A percentile compares a stretch with the other conserved stretches of the same genome.
These are phyloP conservation scores for Candida ulmi DNA, from an alignment of 805 yeast species.

Conservation along the genomic window DNA sequence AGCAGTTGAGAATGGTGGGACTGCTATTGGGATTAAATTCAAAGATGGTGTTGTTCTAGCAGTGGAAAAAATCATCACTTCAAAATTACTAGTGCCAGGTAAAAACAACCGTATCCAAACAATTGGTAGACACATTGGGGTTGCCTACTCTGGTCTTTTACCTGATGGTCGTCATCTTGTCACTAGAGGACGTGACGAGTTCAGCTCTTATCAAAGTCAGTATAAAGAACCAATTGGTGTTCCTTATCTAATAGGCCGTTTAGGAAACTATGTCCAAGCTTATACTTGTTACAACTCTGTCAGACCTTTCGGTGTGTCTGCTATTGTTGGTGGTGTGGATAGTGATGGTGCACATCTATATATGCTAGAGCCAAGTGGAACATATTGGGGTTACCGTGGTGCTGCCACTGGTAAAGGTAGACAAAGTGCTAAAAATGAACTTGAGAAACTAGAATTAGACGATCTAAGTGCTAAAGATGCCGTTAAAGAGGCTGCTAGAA, in stretches of 20 bases:
- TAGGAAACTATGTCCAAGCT: constrained; percentile 90
- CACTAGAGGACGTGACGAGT: constrained; percentile 88
- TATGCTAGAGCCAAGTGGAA: constrained; percentile 97
- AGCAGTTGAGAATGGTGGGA: constrained; percentile 97
- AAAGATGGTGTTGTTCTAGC: constrained; percentile 95
- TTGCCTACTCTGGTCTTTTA: constrained; percentile 88
- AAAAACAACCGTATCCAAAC: constrained; percentile 89
- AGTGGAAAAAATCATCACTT: constrained; percentile 85
- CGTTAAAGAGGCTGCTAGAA: constrained; percentile 88
- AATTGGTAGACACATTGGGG: constrained; percentile 89
- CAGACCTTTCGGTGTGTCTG: constrained; percentile 93
- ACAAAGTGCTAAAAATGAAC: constrained; percentile 94
- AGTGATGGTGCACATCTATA: constrained; percentile 85
- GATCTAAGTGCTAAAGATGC: constrained; percentile 74
- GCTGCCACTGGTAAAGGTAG: constrained; percentile 99
- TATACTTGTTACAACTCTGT: constrained; percentile 95
- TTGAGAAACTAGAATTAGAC: constrained; percentile 77
- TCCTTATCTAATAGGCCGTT: constrained; percentile 76
- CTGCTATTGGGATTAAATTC: constrained; percentile 88
- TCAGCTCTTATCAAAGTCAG: constrained; percentile 66
- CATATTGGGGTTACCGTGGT: constrained; percentile 95
- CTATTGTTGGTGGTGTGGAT: constrained; percentile 92
- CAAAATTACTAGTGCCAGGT: constrained; percentile 84
- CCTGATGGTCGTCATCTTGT: constrained; percentile 97
- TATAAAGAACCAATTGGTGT: constrained; percentile 76